These are phyloP conservation scores for Amaranthus palmeri DNA, from an alignment of 148 eudicot genomes.

Conservation along the genomic window DNA sequence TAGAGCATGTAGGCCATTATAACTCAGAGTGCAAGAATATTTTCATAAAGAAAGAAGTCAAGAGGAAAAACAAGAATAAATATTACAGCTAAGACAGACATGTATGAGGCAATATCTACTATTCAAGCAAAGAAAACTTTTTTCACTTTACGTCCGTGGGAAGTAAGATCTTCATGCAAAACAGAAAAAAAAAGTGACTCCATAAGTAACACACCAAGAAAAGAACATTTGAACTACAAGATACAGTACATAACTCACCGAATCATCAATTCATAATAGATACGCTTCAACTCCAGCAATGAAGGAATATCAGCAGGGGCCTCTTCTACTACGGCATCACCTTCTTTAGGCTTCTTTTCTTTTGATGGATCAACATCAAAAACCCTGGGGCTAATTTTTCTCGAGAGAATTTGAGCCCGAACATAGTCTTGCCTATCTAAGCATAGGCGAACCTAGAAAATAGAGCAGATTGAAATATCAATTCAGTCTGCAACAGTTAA, in stretches of 20 bases:
- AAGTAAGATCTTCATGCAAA: neutral
- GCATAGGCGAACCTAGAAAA: constrained; percentile 75
- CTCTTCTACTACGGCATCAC: constrained; percentile 74
- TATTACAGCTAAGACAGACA: neutral
- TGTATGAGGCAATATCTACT: too few relatives aligned
- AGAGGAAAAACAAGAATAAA: neutral
- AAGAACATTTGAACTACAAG: neutral
- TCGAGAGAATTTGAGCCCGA: constrained; percentile 91
- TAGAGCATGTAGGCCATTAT: too few relatives aligned
- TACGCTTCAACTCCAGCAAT: constrained; percentile 61
- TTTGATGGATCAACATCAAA: constrained; percentile 76
- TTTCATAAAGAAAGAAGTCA: too few relatives aligned
- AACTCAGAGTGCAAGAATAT: neutral
- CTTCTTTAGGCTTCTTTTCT: constrained; percentile 74
- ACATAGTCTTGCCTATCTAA: constrained; percentile 85
- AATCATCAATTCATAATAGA: constrained; percentile 75
- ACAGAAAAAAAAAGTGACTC: neutral
- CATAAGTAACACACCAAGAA: neutral
- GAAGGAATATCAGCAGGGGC: constrained; percentile 81
- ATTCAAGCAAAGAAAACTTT: neutral
- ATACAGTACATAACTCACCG: constrained; percentile 36
- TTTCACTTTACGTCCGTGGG: neutral
- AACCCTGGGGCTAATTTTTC: constrained; percentile 84
- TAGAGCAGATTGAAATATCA: constrained; percentile 6
- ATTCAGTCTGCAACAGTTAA: neutral